Conservation (phyloP, 2,329 filamentous ascomycete species). For the Intubia oerlemansii region DNA sequence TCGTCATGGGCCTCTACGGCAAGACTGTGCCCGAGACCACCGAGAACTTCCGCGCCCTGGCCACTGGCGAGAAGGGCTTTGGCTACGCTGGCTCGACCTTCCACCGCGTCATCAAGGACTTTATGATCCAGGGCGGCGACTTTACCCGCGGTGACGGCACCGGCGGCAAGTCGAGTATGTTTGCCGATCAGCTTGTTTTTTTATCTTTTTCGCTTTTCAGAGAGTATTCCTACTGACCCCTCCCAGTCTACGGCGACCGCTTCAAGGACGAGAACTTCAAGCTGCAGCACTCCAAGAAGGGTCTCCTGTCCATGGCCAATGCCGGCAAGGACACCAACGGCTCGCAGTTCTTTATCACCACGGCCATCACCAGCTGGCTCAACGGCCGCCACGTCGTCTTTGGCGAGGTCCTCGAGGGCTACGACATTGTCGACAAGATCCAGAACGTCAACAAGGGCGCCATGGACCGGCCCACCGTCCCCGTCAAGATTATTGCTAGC, state of each 20-base stretch:
- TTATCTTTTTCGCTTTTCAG: background rate
- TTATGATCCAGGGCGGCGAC: conserved; percentile 86
- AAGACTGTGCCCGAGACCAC: conserved; percentile 63
- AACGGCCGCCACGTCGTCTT: conserved; percentile 75
- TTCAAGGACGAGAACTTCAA: conserved; percentile 90
- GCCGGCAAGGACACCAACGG: conserved; percentile 71
- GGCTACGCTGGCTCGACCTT: conserved; percentile 66
- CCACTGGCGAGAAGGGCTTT: conserved; percentile 70
- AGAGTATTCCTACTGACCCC: background rate
- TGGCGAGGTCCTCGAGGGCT: conserved; percentile 72
- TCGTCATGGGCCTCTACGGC: conserved; percentile 70
- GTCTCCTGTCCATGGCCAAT: conserved; percentile 70
- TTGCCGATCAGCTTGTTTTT: background rate
- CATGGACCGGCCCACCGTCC: conserved; percentile 46
- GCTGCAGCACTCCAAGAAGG: conserved; percentile 76
- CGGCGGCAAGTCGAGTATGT: conserved; percentile 64
- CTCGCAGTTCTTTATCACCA: conserved; percentile 84
- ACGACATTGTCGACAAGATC: conserved; percentile 60
- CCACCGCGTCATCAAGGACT: conserved; percentile 78
- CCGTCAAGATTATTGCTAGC: conserved; percentile 62
- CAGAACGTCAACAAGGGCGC: conserved; percentile 44
- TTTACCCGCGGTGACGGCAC: conserved; percentile 69
- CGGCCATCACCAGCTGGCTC: conserved; percentile 63
- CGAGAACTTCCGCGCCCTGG: conserved; percentile 59
- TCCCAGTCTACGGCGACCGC: conserved; percentile 60